Base-by-base conservation (phyloP, 306 rosid species). In the Echinosophora koreensis region DNA sequence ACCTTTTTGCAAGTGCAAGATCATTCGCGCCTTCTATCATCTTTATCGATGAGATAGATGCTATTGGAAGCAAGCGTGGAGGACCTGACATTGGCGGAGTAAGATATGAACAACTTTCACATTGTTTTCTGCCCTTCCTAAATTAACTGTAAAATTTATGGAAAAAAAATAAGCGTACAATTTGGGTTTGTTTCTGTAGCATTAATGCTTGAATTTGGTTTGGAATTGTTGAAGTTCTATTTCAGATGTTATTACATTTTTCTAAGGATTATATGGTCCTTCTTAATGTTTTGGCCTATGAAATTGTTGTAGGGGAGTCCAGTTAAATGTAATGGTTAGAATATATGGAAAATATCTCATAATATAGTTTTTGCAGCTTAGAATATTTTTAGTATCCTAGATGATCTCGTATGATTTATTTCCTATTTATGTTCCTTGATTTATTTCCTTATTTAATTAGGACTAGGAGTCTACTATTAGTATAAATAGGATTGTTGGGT, bases 31-130 rank as follows among this genome's bases (percentile, higher is more conserved):
- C 98, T 56, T 94, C 97, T 47, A 94, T 94, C 79, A 90, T 94
- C 60, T 94, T 94, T 86, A 89, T 94, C 78, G 98, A 94, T 79
- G 97, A 94, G 93, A 94, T 94, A 79, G 98, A 94, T 84, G 98
- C 98, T 85, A 94, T 94, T 83, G 98, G 98, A 60, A 92, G 98
- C 93, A 94, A 92, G 83, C 97, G 98, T 52, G 97, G 98, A 81
- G 98, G 98, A 56, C 98, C 97, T 66, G 98, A 94, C 83, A 90
- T 94, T 83, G 98, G 98, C 10, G 98, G 98, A 74, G 98, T 94
- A 92, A 84, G 97, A 86, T 68, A 58, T 58, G 37, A 63, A 34
- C 77, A 74, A 71, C 66, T 78, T 67, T 80, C 76, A 39, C 66
- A 28, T 16, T 60, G 17, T 11, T 56, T 56, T 38, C 22, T 56